phyloP scores from a whole-genome alignment of 2,329 filamentous ascomycete species.

The Colletotrichum sp. region DNA sequence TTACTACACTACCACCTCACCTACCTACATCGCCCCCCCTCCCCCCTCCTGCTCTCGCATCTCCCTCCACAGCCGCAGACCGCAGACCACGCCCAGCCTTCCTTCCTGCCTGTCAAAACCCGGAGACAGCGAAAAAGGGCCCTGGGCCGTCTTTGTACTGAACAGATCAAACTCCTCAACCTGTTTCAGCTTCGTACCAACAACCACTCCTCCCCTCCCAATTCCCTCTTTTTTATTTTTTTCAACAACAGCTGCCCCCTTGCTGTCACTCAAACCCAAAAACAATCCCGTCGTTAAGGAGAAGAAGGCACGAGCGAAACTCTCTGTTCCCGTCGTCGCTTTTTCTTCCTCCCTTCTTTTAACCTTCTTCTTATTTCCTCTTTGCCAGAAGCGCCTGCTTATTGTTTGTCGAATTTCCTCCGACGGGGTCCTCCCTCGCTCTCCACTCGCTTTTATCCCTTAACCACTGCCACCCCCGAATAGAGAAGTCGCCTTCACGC shows the following conservation, averaged over 20 bases:
- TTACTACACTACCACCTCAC: background rate
- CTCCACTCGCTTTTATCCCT: constrained; percentile 20
- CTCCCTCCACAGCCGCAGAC: background rate
- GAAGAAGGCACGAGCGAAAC: background rate
- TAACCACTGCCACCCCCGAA: background rate
- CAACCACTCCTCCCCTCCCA: constrained; percentile 24
- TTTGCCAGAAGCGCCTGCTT: background rate
- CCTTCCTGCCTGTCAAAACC: constrained; percentile 13
- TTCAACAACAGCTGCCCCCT: constrained; percentile 4
- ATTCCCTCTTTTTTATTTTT: constrained; percentile 26
- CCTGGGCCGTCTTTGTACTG: constrained; percentile 31
- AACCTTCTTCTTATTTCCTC: background rate
- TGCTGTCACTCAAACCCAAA: constrained; percentile 7
- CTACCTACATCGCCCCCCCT: background rate
- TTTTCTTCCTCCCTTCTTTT: background rate
- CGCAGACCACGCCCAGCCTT: background rate
- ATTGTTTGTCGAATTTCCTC: constrained; percentile 14
- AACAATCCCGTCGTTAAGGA: background rate
- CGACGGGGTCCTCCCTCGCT: constrained; percentile 15
- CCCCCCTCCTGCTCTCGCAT: background rate
- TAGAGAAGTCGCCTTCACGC: background rate
- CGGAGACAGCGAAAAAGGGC: constrained; percentile 20
- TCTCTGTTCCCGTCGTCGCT: background rate
- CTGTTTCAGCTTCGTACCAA: constrained; percentile 36
- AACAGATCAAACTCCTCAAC: constrained; percentile 38